Percentiles rank a stretch among this genome's conserved stretches.
Conservation (phyloP, 2,329 filamentous ascomycete genomes). For the Mollisiaceae sp. region DNA sequence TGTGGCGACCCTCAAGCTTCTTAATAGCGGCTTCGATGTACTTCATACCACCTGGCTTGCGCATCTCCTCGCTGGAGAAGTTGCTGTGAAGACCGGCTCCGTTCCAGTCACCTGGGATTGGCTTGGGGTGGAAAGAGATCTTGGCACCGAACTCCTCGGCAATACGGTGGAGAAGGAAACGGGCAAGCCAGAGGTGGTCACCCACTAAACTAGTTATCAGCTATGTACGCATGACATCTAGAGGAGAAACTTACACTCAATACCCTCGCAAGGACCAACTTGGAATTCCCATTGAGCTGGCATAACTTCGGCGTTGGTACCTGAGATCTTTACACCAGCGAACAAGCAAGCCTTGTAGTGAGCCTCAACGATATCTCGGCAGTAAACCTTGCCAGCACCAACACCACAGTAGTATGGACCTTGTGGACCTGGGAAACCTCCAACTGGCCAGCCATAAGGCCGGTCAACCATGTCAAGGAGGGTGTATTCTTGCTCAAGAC, state of each 20-base stretch:
- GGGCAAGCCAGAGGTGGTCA: constrained; percentile 94
- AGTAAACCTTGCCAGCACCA: constrained; percentile 94
- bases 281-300: constrained; percentile 98
- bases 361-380: constrained; percentile 95
- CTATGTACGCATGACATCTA: constrained; percentile 12
- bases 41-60: constrained; percentile 93
- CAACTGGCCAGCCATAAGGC: constrained; percentile 89
- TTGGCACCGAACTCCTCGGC: constrained; percentile 96
- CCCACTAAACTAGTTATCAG: constrained; percentile 65
- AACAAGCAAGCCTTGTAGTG: constrained; percentile 89
- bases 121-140: constrained; percentile 95
- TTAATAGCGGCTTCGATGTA: constrained; percentile 85
- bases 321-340: constrained; percentile 89
- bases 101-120: constrained; percentile 96
- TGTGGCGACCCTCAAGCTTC: constrained; percentile 79
- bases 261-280: constrained; percentile 87
- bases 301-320: constrained; percentile 99
- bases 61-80: constrained; percentile 90
- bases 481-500: constrained; percentile 97
- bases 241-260: constrained; percentile 65
- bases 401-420: constrained; percentile 99
- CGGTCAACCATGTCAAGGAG: constrained; percentile 84
- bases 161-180: constrained; percentile 87
- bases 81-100: constrained; percentile 92
- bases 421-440: constrained; percentile 80